Evolutionary conservation across 345 rosid species (phyloP).

Genomic region (Acer saccharum): DNA sequence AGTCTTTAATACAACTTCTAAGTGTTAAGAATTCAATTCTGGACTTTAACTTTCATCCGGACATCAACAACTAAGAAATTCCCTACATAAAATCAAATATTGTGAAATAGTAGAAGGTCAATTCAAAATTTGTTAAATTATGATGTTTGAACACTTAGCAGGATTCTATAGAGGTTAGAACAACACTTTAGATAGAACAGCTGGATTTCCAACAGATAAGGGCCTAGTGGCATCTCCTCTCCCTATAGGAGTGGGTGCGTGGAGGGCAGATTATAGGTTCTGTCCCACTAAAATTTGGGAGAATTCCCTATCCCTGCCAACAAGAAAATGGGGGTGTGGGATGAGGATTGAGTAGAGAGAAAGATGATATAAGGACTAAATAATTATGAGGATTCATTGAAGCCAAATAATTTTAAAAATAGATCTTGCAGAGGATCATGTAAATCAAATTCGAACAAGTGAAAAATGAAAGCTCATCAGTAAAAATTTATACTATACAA

Average conservation of each 20-base stretch:
- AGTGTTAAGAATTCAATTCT: not conserved
- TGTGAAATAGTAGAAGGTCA: not conserved
- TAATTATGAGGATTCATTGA: not conserved
- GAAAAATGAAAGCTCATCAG: not conserved
- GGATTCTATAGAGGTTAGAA: not conserved
- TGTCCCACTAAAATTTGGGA: not conserved
- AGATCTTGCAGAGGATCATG: not conserved
- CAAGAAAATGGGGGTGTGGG: not conserved
- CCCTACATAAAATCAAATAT: not conserved
- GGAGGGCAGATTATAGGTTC: not conserved
- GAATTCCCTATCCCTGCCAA: not conserved
- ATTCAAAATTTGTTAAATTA: not conserved
- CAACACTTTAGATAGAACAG: not conserved
- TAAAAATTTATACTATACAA: not conserved
- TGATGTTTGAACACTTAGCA: not conserved
- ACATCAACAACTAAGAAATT: not conserved
- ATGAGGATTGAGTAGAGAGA: not conserved
- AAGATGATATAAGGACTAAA: not conserved
- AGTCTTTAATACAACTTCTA: not conserved
- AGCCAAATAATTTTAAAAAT: not conserved
- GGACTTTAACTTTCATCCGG: not conserved
- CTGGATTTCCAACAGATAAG: not conserved
- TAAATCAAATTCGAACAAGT: not conserved
- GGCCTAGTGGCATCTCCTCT: constrained; percentile 10
- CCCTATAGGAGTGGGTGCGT: not conserved